Evolutionary conservation across 2,329 filamentous ascomycete genomes (phyloP).

Genomic region (Cephalotrichum gorgonifer): DNA sequence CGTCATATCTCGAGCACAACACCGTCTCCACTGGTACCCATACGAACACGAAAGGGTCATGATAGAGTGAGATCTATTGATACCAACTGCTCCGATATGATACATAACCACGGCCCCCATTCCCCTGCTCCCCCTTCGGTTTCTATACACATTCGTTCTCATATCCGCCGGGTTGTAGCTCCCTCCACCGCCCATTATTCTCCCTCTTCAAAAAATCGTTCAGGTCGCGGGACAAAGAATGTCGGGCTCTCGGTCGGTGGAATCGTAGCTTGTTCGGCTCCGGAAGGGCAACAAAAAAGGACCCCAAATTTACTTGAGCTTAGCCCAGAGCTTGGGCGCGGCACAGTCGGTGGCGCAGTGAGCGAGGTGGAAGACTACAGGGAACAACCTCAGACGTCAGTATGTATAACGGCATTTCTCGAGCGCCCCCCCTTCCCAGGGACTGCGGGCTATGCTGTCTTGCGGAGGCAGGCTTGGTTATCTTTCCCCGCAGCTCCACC

Average conservation of each 20-base stretch:
- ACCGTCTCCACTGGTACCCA: too few relatives aligned
- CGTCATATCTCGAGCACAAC: too few relatives aligned
- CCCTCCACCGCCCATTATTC: neutral
- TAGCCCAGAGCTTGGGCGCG: conserved; percentile 88
- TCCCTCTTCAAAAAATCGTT: neutral
- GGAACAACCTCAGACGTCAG: too few relatives aligned
- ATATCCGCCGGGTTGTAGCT: neutral
- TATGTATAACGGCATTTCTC: too few relatives aligned
- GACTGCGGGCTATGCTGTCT: too few relatives aligned
- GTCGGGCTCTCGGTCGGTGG: neutral
- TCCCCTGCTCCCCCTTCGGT: neutral
- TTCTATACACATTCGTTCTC: conserved; percentile 1
- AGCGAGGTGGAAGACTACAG: conserved; percentile 92
- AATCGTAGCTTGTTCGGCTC: neutral
- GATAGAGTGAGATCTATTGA: conserved; percentile 11
- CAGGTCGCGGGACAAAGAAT: neutral
- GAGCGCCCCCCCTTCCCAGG: too few relatives aligned
- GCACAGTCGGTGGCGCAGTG: conserved; percentile 92
- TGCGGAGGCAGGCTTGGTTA: too few relatives aligned
- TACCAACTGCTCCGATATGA: conserved; percentile 9
- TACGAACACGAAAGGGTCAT: too few relatives aligned
- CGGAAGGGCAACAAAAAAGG: too few relatives aligned
- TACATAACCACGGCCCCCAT: conserved; percentile 10
- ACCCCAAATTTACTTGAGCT: conserved; percentile 92
- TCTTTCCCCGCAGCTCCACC: too few relatives aligned